A percentile compares a stretch with the other conserved stretches of the same genome.
These are phyloP conservation scores for Schrenkiella parvula DNA, from an alignment of 345 rosid species.

Conservation along the genomic window DNA sequence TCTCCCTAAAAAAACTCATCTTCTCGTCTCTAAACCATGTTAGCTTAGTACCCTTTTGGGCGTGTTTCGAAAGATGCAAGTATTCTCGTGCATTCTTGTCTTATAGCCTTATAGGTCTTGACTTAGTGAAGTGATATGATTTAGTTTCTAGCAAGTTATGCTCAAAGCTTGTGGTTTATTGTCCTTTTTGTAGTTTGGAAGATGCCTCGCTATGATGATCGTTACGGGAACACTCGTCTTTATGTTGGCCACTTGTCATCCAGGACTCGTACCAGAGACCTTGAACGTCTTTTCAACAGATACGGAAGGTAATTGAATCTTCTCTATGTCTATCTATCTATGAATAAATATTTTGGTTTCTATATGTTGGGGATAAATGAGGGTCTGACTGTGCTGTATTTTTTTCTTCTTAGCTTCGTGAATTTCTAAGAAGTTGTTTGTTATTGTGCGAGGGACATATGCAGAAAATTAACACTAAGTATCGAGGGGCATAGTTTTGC, in stretches of 20 bases:
- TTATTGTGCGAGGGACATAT: background rate
- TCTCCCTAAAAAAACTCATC: background rate
- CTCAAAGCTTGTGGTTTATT: background rate
- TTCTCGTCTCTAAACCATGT: background rate
- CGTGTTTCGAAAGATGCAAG: background rate
- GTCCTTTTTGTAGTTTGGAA: conserved; percentile 18
- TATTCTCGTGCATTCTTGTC: background rate
- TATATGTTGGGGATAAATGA: background rate
- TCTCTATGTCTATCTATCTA: background rate
- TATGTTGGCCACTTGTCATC: conserved; percentile 56
- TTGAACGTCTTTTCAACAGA: conserved; percentile 54
- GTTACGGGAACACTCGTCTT: conserved; percentile 50
- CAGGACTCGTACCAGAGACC: conserved; percentile 53
- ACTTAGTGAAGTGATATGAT: background rate
- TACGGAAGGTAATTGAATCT: conserved; percentile 47
- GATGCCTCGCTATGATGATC: conserved; percentile 56
- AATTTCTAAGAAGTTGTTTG: background rate
- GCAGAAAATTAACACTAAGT: background rate
- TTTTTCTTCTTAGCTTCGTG: background rate
- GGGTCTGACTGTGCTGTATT: background rate
- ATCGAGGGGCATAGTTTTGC: background rate
- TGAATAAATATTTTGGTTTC: background rate
- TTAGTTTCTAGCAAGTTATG: background rate
- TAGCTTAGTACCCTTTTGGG: background rate
- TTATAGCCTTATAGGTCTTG: background rate